Conservation (phyloP, 2,329 filamentous ascomycete genomes). For the Lasiodiplodia sp. region DNA sequence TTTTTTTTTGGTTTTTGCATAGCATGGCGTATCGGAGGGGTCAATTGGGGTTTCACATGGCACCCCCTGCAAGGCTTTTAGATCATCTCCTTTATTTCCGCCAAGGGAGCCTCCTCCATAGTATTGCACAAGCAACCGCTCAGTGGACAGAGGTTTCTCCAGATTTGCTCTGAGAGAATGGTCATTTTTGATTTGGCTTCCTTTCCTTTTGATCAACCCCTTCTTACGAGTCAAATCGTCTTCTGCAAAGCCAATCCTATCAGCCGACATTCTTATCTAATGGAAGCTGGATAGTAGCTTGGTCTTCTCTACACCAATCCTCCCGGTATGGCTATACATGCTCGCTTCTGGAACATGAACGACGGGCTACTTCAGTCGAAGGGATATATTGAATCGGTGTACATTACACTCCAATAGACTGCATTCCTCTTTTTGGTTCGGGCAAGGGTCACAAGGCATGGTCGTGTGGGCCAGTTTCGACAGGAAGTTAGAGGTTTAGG, state of each 20-base stretch:
- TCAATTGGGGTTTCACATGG: background rate
- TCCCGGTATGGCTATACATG: background rate
- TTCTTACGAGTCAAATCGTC: background rate
- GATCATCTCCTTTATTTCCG: background rate
- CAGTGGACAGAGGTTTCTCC: background rate
- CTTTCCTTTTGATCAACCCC: background rate
- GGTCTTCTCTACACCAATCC: background rate
- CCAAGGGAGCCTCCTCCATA: background rate
- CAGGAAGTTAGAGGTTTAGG: background rate
- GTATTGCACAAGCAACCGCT: background rate
- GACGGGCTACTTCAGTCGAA: background rate
- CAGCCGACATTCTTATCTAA: background rate
- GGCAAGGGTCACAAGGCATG: background rate
- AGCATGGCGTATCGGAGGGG: conserved; percentile 25
- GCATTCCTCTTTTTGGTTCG: background rate
- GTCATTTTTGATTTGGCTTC: background rate
- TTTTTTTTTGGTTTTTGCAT: conserved; percentile 8
- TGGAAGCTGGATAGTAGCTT: too few relatives aligned
- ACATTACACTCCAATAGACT: background rate
- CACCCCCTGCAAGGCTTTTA: background rate
- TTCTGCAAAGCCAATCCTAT: too few relatives aligned
- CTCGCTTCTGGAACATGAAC: conserved; percentile 10
- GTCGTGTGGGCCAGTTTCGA: background rate
- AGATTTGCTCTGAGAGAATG: background rate
- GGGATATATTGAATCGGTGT: background rate